These are phyloP conservation scores for Podospora pseudopauciseta DNA, from an alignment of 495 filamentous ascomycete genomes.

Conservation along the genomic window DNA sequence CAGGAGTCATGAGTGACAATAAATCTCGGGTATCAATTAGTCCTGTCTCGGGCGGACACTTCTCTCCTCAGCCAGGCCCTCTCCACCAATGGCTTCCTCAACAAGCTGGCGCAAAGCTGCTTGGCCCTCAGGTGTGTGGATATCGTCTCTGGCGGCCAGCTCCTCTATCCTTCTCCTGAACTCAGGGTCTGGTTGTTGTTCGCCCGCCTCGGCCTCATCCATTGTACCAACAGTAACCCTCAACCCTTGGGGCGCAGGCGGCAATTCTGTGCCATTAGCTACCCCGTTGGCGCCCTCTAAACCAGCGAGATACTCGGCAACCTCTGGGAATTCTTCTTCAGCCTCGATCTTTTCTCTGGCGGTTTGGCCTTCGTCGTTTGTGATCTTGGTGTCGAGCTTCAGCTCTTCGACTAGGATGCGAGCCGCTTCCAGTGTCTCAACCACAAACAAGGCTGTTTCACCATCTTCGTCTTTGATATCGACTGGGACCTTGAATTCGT, in stretches of 20 bases:
- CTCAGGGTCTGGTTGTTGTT: constrained; percentile 60
- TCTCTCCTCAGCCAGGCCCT: constrained; percentile 53
- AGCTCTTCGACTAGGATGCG: constrained; percentile 77
- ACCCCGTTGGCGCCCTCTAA: constrained; percentile 40
- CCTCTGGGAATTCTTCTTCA: constrained; percentile 65
- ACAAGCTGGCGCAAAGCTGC: constrained; percentile 64
- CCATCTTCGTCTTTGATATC: constrained; percentile 83
- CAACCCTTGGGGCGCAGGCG: constrained; percentile 63
- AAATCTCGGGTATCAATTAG: constrained; percentile 28
- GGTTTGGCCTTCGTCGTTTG: constrained; percentile 62
- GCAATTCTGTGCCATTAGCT: constrained; percentile 24
- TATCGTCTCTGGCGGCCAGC: constrained; percentile 67
- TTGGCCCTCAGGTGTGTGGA: constrained; percentile 67
- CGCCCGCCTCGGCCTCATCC: constrained; percentile 56
- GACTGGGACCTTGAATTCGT: constrained; percentile 69
- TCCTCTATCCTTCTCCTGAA: constrained; percentile 73
- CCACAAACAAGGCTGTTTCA: constrained; percentile 86
- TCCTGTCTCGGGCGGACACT: constrained; percentile 60
- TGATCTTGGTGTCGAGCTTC: constrained; percentile 58
- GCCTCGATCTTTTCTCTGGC: constrained; percentile 67
- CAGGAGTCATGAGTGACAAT: constrained; percentile 40
- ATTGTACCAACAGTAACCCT: constrained; percentile 64
- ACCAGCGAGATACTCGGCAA: constrained; percentile 62
- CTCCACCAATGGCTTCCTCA: constrained; percentile 60
- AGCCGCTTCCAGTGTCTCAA: constrained; percentile 73